phyloP scores from a whole-genome alignment of 1,284 basidiomycete genomes.

The Ceratobasidium papillatum region DNA sequence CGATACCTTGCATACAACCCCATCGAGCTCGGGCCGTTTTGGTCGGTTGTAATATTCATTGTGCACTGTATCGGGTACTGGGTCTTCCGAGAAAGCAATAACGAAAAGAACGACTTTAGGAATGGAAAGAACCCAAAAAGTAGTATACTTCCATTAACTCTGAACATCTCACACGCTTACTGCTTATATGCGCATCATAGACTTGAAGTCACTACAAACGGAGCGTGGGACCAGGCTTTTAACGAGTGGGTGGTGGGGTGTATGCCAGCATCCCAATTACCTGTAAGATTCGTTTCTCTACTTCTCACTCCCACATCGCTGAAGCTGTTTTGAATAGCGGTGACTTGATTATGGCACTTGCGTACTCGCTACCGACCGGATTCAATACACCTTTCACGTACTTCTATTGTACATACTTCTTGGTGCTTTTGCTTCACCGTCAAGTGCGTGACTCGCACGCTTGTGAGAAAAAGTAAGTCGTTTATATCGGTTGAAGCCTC shows the following conservation, averaged over 20 bases:
- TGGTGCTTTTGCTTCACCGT: constrained; percentile 89
- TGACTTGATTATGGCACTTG: constrained; percentile 88
- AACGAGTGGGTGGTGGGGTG: constrained; percentile 97
- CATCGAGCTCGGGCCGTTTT: constrained; percentile 75
- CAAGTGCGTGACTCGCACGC: constrained; percentile 92
- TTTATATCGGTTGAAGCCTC: background rate
- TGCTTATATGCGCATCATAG: constrained; percentile 47
- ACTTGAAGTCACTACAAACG: constrained; percentile 87
- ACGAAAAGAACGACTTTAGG: constrained; percentile 95
- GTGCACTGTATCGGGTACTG: constrained; percentile 85
- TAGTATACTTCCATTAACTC: constrained; percentile 46
- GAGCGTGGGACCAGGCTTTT: constrained; percentile 89
- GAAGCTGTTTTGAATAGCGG: constrained; percentile 60
- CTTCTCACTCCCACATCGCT: background rate
- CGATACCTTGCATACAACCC: constrained; percentile 92
- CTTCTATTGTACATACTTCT: constrained; percentile 93
- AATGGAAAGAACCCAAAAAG: constrained; percentile 93
- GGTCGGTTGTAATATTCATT: constrained; percentile 68
- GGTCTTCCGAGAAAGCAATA: constrained; percentile 90
- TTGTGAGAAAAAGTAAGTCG: constrained; percentile 81
- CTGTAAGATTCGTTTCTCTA: constrained; percentile 61
- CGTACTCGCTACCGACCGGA: constrained; percentile 94
- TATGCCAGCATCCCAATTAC: constrained; percentile 93
- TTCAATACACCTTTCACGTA: constrained; percentile 94
- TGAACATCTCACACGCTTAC: background rate